Conservation (phyloP, 106 monocot genomes). For the Acanthochlamys bracteata region DNA sequence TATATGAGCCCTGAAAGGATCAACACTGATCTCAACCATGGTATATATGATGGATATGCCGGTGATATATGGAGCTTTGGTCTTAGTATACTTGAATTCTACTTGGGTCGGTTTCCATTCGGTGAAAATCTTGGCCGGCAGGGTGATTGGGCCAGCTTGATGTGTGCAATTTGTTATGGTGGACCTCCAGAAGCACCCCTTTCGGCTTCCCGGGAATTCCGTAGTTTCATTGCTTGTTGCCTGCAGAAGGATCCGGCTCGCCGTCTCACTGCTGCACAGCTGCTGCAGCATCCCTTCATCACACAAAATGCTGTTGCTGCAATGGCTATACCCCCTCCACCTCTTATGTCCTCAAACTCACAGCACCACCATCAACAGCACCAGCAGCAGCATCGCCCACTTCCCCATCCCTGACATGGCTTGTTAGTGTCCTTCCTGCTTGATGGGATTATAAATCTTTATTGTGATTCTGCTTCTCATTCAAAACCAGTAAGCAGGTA, state of each 20-base stretch:
- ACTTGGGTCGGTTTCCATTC: constrained; percentile 66
- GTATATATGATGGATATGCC: constrained; percentile 72
- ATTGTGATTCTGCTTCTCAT: no score
- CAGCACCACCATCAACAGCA: neutral
- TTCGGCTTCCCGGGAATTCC: constrained; percentile 56
- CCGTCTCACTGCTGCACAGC: constrained; percentile 40
- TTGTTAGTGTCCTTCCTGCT: neutral
- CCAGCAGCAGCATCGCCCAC: neutral
- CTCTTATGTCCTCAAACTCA: neutral
- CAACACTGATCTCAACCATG: constrained; percentile 84
- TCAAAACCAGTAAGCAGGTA: no score
- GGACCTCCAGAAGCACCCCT: constrained; percentile 58
- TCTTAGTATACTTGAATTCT: constrained; percentile 82
- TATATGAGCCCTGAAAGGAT: constrained; percentile 99
- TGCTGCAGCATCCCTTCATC: constrained; percentile 83
- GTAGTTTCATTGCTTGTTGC: constrained; percentile 56
- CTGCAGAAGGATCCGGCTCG: constrained; percentile 58
- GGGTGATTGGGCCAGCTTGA: constrained; percentile 85
- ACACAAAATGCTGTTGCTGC: neutral
- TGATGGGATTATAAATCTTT: neutral
- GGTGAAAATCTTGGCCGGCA: constrained; percentile 65
- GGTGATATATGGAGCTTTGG: constrained; percentile 98
- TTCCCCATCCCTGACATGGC: neutral
- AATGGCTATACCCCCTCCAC: neutral
- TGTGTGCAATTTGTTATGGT: constrained; percentile 79